Base-by-base conservation (phyloP, 1,284 basidiomycete species). In the Tetrapyrgos nigripes region DNA sequence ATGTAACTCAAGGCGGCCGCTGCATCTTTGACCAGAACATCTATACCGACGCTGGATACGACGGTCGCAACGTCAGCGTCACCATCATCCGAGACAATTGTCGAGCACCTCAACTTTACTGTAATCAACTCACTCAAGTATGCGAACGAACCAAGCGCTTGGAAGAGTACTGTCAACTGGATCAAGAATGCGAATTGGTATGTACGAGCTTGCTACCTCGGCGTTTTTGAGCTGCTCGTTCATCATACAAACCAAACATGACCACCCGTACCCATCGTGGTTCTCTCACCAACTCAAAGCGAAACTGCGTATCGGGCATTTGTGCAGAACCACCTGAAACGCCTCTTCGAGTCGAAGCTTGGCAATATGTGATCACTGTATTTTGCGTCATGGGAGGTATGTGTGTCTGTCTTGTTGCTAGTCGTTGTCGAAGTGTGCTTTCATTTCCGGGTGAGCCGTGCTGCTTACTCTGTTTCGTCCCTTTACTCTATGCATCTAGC, bases 1-100 rank as follows among this genome's bases (percentile, higher is more conserved):
- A 88, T 62, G 80, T 77, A 17, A 82, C 83, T 0, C 66, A 84
- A 2, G 83, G 83, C 10, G 76, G 84, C 57, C 67, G 79, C 10
- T 92, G 90, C 68, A 64, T 83, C 3, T 73, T 80, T 13, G 88
- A 92, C 64, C 84, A 85, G 65, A 85, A 82, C 3, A 81, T 80
- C 1, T 91, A 91, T 69, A 76, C 80, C 29, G 83, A 81, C 33
- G 75, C 79, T 54, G 78, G 72, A 19, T 71, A 71, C n/a, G 72
- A 77, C 43, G 80, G 78, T 13, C 66, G 77, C 23, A 74, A 77
- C 59, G 82, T 80, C 68, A 78, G 75, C 23, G 84, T 82, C 65
- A 79, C 81, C 52, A 77, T 90, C 28, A 80, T 81, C 21, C 78
- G 88, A 57, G 87, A 89, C 73, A 87, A 88, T 64, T 87, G 85